Conservation (phyloP, 2,329 filamentous ascomycete genomes). For the Fusarium palustre region DNA sequence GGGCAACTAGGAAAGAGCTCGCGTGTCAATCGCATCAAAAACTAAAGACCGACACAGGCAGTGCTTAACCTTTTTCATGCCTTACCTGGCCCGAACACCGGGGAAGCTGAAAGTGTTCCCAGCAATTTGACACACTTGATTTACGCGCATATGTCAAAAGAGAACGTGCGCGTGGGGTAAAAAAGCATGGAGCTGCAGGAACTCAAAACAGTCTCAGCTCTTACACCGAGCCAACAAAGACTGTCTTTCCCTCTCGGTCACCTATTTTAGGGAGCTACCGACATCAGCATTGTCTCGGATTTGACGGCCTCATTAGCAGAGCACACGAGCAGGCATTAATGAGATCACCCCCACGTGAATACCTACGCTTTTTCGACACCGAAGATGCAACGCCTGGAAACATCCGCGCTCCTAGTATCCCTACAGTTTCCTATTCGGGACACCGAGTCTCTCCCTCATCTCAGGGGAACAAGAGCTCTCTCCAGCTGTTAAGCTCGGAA, state of each 20-base stretch:
- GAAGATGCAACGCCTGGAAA: conserved; percentile 29
- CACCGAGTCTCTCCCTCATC: conserved; percentile 38
- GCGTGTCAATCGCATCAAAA: conserved; percentile 27
- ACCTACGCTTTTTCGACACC: conserved; percentile 45
- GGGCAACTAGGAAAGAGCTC: conserved; percentile 29
- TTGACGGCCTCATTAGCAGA: conserved; percentile 15
- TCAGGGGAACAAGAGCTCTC: conserved; percentile 32
- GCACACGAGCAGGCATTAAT: conserved; percentile 2
- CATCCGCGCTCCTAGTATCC: conserved; percentile 26
- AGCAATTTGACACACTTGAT: not conserved
- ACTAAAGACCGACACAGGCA: conserved; percentile 10
- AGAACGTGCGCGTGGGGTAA: conserved; percentile 15
- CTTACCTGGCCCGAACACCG: conserved; percentile 2
- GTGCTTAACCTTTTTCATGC: not conserved
- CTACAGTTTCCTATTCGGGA: conserved; percentile 33
- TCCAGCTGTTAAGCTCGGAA: conserved; percentile 16
- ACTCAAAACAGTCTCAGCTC: conserved; percentile 9
- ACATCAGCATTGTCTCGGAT: conserved; percentile 23
- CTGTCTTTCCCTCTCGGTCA: conserved; percentile 21
- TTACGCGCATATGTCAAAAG: not conserved
- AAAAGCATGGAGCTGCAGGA: not conserved
- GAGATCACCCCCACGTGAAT: conserved; percentile 41
- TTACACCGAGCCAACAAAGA: conserved; percentile 21
- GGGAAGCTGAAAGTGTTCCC: not conserved
- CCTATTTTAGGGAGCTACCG: conserved; percentile 19